Conservation (phyloP, 768 basidiomycete species). For the Mycena epipterygia region DNA sequence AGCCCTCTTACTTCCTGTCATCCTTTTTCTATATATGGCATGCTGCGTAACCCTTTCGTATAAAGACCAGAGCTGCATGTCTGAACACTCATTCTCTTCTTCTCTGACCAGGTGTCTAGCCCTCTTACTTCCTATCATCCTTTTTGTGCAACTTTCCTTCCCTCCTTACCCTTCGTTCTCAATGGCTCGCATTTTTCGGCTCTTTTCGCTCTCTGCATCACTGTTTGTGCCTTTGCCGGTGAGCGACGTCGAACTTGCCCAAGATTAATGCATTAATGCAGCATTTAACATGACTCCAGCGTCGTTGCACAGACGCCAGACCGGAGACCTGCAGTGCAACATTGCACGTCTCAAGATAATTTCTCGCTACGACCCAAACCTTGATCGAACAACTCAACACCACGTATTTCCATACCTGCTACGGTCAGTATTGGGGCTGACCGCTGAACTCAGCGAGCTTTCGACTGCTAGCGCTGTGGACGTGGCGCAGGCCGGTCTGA, state of each 20-base stretch:
- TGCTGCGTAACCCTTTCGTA: too few relatives aligned
- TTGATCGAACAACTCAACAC: constrained; percentile 25
- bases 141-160: background rate
- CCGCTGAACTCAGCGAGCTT: constrained; percentile 35
- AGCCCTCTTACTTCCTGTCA: background rate
- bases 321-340: constrained; percentile 33
- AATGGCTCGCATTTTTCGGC: constrained; percentile 25
- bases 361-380: background rate
- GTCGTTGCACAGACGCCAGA: constrained; percentile 24
- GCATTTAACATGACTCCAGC: background rate
- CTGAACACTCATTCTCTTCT: background rate
- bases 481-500: constrained; percentile 39
- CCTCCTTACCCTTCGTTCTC: background rate
- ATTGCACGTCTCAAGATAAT: constrained; percentile 31
- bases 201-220: constrained; percentile 1
- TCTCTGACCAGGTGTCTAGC: constrained; percentile 24
- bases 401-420: constrained; percentile 5
- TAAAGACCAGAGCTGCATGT: too few relatives aligned
- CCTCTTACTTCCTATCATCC: background rate
- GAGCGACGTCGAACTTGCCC: background rate
- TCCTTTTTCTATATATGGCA: background rate
- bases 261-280: background rate
- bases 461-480: constrained; percentile 38
- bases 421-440: background rate
- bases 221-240: constrained; percentile 13